Percentiles rank a stretch among this genome's conserved stretches.
phyloP scores from a whole-genome alignment of 2,329 filamentous ascomycete species.

The Tolypocladium inflatum region DNA sequence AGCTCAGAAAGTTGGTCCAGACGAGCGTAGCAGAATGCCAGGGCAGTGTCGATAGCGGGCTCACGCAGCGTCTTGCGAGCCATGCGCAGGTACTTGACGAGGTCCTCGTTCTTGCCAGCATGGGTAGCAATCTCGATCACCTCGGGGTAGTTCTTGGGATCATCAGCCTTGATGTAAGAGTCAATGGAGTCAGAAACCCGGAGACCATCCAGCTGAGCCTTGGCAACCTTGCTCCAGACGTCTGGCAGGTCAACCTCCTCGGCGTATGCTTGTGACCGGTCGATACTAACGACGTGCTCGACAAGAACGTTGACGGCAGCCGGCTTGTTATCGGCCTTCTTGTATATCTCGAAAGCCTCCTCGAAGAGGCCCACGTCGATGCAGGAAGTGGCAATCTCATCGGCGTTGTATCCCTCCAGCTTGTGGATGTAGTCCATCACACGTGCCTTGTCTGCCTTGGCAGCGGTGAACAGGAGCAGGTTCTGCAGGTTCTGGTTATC shows the following conservation, averaged over 20 bases:
- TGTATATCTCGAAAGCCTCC: constrained; percentile 97
- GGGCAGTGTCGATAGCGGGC: constrained; percentile 81
- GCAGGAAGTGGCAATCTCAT: constrained; percentile 87
- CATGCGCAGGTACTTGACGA: constrained; percentile 96
- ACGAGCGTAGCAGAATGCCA: constrained; percentile 89
- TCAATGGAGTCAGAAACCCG: constrained; percentile 88
- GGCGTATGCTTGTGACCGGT: constrained; percentile 90
- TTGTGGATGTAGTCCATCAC: constrained; percentile 95
- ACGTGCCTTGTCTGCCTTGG: constrained; percentile 89
- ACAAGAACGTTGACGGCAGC: constrained; percentile 87
- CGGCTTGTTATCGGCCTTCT: constrained; percentile 87
- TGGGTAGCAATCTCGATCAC: constrained; percentile 94
- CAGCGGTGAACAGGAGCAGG: constrained; percentile 88
- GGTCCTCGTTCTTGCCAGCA: constrained; percentile 94
- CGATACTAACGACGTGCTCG: constrained; percentile 95
- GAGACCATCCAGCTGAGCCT: constrained; percentile 93
- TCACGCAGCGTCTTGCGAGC: constrained; percentile 93
- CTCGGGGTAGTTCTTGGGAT: constrained; percentile 87
- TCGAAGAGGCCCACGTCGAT: constrained; percentile 92
- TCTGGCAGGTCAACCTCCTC: constrained; percentile 89
- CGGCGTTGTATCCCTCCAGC: constrained; percentile 78
- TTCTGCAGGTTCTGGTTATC: constrained; percentile 97
- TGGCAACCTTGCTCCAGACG: constrained; percentile 97
- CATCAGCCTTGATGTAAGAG: constrained; percentile 91
- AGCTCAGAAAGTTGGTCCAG: constrained; percentile 87